Conservation (phyloP, 768 basidiomycete species). For the Roridomyces roridus region DNA sequence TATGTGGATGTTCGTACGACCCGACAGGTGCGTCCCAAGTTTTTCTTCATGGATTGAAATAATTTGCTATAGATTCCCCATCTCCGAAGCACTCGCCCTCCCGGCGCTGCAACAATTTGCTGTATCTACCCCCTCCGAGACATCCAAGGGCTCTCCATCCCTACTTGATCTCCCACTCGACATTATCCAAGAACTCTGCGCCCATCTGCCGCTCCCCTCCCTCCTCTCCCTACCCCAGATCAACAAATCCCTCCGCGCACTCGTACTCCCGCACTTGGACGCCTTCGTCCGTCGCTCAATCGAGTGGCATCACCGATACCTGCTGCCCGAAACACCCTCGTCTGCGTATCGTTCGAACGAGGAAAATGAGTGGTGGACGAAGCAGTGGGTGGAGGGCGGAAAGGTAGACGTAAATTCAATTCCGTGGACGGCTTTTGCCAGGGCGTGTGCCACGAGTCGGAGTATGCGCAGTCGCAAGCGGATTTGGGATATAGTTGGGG, state of each 20-base stretch:
- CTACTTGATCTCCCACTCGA: not conserved
- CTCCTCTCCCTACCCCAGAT: not conserved
- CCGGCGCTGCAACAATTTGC: not conserved
- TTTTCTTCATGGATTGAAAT: too few species aligned
- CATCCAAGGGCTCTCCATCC: not conserved
- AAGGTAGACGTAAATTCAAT: not conserved
- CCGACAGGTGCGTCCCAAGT: too few species aligned
- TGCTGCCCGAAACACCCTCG: not conserved
- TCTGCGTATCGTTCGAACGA: not conserved
- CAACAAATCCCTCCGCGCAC: not conserved
- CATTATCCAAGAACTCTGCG: not conserved
- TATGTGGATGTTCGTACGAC: not conserved
- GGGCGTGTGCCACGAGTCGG: not conserved
- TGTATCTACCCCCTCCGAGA: not conserved
- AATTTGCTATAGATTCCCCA: not conserved
- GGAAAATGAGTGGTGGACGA: not conserved
- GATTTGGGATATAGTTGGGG: not conserved
- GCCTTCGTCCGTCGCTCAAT: not conserved
- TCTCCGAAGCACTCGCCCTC: not conserved
- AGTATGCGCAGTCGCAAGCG: not conserved
- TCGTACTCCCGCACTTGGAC: not conserved
- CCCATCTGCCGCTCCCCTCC: not conserved
- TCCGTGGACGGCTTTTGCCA: not conserved
- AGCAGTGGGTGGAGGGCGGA: not conserved
- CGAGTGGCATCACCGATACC: not conserved